Base-by-base conservation (phyloP, 2,329 filamentous ascomycete genomes). In the Cladobotryum protrusum region DNA sequence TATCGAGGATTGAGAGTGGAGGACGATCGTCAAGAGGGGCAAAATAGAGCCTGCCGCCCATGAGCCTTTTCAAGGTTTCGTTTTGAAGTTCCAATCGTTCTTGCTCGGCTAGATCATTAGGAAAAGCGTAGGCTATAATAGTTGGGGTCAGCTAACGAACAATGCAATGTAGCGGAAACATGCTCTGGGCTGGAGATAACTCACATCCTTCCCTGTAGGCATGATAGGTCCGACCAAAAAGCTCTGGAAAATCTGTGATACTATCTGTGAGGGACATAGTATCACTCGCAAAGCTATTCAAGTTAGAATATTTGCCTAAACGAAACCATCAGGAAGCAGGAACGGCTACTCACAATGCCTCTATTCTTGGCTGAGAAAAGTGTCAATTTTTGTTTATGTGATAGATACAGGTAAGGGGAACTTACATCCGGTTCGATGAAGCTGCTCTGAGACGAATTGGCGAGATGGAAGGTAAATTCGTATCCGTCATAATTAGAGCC, bases 191-290 rank as follows among this genome's bases (percentile, higher is more conserved):
- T 13, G 29, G 19, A 8, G n/a, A n/a, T 29, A 12, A 32, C 51
- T 53, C 61, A 75, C 72, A 75, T 18, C 72, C 72, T 42, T 72
- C 71, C 50, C 65, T 65, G 51, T 74, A 76, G 3, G 72, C 71
- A 55, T 75, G 72, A 58, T 74, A 76, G 2, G 71, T 75, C 29
- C 72, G 66, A 11, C 73, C 72, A 52, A 72, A 73, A 52, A 70
- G 66, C 47, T 68, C 64, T 1, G 71, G 70, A 15, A 69, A 73
- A 49, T 67, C 61, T 50, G 63, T 61, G n/a, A 73, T 64, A 53
- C 70, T 72, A 33, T 72, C 70, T 9, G 69, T 64, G 39, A 73
- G 55, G 13, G 71, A 72, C 37, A 65, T 61, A 12, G 15, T 19
- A 19, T 41, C 37, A 12, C n/a, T 9, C 17, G 37, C 12, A 5